Evolutionary conservation across 169 alveolate species (phyloP).

Genomic region (Amoebophrya sp.): DNA sequence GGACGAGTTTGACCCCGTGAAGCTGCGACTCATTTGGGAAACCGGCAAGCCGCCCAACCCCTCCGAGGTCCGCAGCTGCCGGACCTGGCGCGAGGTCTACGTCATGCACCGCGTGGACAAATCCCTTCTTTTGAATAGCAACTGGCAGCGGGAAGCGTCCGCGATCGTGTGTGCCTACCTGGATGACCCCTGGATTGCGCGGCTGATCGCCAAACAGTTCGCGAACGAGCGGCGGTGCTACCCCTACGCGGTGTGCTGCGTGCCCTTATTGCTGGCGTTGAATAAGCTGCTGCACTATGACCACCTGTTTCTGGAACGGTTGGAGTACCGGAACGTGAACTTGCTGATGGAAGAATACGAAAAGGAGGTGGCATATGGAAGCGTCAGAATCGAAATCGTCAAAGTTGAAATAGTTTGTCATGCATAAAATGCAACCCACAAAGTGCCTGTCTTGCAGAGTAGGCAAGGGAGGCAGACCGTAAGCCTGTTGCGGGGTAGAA

Average conservation of each 20-base stretch:
- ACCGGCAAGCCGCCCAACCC: constrained; percentile 19
- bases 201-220: neutral
- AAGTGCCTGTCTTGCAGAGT: no score
- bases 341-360: neutral
- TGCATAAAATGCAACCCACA: no score
- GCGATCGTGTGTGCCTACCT: neutral
- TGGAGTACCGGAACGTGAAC: neutral
- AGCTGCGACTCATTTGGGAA: neutral
- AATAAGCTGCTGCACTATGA: neutral
- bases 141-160: neutral
- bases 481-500: no score
- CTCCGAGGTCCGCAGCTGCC: neutral
- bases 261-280: neutral
- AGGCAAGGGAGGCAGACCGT: no score
- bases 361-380: no score
- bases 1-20: constrained; percentile 27
- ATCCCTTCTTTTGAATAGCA: neutral
- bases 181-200: constrained; percentile 15
- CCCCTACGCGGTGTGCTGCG: constrained; percentile 16
- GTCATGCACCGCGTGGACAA: constrained; percentile 14
- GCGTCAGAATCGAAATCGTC: no score
- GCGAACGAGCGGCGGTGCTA: constrained; percentile 2
- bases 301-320: neutral
- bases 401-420: no score
- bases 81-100: constrained; percentile 13